Evolutionary conservation across 768 basidiomycete genomes (phyloP).

Genomic region (Collybia nuda): DNA sequence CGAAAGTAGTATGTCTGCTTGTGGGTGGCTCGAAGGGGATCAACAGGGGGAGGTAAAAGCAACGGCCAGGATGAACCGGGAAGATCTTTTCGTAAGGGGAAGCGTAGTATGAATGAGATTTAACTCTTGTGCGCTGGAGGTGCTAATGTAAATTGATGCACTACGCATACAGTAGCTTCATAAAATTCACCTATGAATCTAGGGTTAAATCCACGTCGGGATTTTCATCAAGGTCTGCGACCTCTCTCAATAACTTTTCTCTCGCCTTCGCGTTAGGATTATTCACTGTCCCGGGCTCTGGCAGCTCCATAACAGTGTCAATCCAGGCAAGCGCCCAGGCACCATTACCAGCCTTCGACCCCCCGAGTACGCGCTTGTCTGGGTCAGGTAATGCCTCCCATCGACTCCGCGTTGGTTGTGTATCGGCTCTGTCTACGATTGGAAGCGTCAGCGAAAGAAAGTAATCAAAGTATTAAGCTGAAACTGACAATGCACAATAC

Average conservation of each 20-base stretch:
- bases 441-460: conserved; percentile 4
- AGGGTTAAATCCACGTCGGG: not conserved
- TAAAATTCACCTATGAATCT: not conserved
- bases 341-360: conserved; percentile 72
- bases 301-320: conserved; percentile 53
- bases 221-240: not conserved
- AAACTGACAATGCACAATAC: conserved; percentile 68
- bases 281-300: not conserved
- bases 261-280: not conserved
- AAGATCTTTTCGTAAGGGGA: too few relatives aligned
- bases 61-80: too few relatives aligned
- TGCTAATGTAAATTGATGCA: too few relatives aligned
- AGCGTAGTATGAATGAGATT: too few relatives aligned
- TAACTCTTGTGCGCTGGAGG: too few relatives aligned
- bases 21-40: too few relatives aligned
- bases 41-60: too few relatives aligned
- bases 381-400: conserved; percentile 60
- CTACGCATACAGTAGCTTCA: too few relatives aligned
- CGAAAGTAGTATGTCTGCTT: too few relatives aligned
- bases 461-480: not conserved
- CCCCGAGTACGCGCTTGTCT: conserved; percentile 55
- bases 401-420: conserved; percentile 67
- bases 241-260: not conserved
- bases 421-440: conserved; percentile 65
- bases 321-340: conserved; percentile 85